Conservation (phyloP, 2,329 filamentous ascomycete genomes). For the Aspergillus sp. region DNA sequence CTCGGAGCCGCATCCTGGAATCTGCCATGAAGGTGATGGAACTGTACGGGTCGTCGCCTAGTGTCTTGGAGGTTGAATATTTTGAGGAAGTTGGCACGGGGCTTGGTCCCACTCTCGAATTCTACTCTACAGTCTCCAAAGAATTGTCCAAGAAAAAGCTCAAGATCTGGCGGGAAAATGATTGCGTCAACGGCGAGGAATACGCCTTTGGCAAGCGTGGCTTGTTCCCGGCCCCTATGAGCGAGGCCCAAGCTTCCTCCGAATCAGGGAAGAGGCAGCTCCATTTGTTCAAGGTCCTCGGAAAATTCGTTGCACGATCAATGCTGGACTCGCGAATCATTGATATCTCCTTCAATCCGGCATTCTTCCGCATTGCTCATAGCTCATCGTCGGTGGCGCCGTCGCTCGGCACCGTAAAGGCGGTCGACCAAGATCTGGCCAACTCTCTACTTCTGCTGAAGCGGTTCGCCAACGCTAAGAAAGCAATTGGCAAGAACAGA, state of each 20-base stretch:
- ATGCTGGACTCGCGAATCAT: constrained; percentile 99
- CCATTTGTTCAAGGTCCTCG: constrained; percentile 86
- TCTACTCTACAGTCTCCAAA: constrained; percentile 95
- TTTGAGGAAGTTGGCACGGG: constrained; percentile 98
- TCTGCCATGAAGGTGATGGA: constrained; percentile 99
- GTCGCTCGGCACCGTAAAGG: constrained; percentile 83
- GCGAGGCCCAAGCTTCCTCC: constrained; percentile 68
- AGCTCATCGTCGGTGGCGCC: constrained; percentile 67
- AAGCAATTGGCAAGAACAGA: constrained; percentile 72
- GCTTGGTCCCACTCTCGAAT: constrained; percentile 90
- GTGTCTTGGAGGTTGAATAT: constrained; percentile 94
- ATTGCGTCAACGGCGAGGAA: constrained; percentile 68
- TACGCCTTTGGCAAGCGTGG: constrained; percentile 83
- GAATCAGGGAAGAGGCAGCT: constrained; percentile 85
- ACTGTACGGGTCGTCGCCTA: constrained; percentile 93
- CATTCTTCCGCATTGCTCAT: constrained; percentile 93
- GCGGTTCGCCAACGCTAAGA: constrained; percentile 80
- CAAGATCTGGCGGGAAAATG: constrained; percentile 92
- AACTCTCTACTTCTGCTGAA: constrained; percentile 84
- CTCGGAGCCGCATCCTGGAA: constrained; percentile 88
- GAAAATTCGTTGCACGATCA: constrained; percentile 94
- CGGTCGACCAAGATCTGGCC: constrained; percentile 82
- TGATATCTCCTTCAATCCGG: constrained; percentile 94
- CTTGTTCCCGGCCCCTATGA: constrained; percentile 89
- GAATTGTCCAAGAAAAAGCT: constrained; percentile 98